Evolutionary conservation across 192 early-diverging fungal genomes (phyloP), one percentile per base, ranked within the genome.

Genomic region (Coemansia sp.): DNA sequence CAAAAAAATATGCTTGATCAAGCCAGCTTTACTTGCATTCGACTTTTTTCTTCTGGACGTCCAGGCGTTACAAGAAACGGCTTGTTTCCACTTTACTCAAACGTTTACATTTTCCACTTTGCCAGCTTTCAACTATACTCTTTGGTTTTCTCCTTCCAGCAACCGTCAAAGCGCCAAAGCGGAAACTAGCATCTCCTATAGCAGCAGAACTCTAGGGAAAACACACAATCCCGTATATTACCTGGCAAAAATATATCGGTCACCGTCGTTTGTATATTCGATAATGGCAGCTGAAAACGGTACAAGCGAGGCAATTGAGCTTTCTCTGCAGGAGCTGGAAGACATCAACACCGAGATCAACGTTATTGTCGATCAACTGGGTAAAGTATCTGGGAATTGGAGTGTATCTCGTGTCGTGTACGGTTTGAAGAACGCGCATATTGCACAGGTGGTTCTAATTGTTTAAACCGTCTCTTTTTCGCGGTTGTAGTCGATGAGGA

Each of bases 311-410:
- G 76, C 59, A 42, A 56, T 75, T 34, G 64, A 75, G 62, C 50
- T 59, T 23, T 57, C 67, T 31, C 68, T 80, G 50, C 33, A 58
- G 19, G 69, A 71, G 22, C 68, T 81, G 4, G 40, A 55, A 4
- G 55, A 59, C 20, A 72, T 79, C 20, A 73, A 79, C 61, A 33
- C 40, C 28, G 76, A 72, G 5, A 79, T 79, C 38, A 64, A 65
- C 23, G 60, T 69, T 0, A 66, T 79, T 53, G 76, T 79, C 23
- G 76, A 79, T 20, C 76, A 79, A 57, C 63, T 79, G 6, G 66
- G 72, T 68, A 68, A 23, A 48, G 42, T 6, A 36, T 36, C 13
- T 41, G 38, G 22, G 1, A 25, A 25, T 48, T n/a, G 11, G 9
- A 8, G 3, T 45, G 30, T 59, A 17, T 40, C 36, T 54, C 33